Base-by-base conservation (phyloP, 805 yeast species). In the Nakazawaea laoshanensis region DNA sequence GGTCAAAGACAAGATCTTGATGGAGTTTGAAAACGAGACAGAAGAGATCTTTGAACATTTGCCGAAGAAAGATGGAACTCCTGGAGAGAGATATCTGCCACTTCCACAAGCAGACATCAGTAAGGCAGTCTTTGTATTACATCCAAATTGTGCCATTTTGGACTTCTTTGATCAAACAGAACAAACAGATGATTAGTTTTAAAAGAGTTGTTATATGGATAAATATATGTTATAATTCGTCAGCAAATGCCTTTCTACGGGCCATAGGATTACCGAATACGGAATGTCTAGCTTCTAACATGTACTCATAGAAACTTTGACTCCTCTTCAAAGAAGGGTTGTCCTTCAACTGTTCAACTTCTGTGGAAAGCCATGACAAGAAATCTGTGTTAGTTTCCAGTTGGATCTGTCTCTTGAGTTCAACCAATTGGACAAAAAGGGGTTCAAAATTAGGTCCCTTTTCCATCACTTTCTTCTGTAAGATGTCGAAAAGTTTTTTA, bases 141-240 rank as follows among this genome's bases (percentile, higher is more conserved):
- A 85, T 61, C 95, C 95, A 36, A 85, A 85, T 54, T 81, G 88
- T 59, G 82, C 87, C 12, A 72, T 82, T 38, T 66, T 78, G 43
- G 94, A 83, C 44, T 67, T 70, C 51, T 65, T 72, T 41, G 77
- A 70, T 39, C 70, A 56, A 40, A 38, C 54, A 4, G 37, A 33
- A 10, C 35, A 30, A 4, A 22, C 19, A 11, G 27, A 26, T 17
- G 29, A 36, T 15, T 26, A 27, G 17, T 29, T 19, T 10, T 24
- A 33, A 19, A 29, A 24, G 22, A 19, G 19, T 11, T 25, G n/a
- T n/a, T n/a, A n/a, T n/a, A n/a, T n/a, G n/a, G n/a, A n/a, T n/a
- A n/a, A 8, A 24, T 24, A 24, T n/a, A 24, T 4, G 5, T 24
- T 52, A 69, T 15, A 69, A 45, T 38, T 70, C 77, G 50, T 73